These are phyloP conservation scores for Pseudozyma pruni DNA, from an alignment of 1,284 basidiomycete species.

Conservation along the genomic window DNA sequence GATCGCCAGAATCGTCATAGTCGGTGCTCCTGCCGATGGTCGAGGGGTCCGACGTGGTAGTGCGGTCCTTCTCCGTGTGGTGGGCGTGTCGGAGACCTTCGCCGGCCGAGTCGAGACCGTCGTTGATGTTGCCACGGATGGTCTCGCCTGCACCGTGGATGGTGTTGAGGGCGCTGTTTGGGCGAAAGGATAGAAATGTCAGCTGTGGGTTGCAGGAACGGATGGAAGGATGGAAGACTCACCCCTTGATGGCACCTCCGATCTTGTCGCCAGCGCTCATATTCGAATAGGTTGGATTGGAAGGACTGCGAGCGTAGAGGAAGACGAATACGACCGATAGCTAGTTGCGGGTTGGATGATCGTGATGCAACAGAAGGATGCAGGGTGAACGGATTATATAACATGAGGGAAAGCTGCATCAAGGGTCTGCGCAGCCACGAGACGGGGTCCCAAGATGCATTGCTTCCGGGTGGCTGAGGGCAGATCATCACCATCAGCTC, in stretches of 20 bases:
- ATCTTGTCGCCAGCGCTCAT: constrained; percentile 38
- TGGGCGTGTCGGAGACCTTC: constrained; percentile 35
- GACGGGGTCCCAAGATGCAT: too few species aligned
- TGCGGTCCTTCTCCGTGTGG: neutral
- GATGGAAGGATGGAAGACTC: constrained; percentile 9
- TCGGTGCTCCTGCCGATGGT: constrained; percentile 21
- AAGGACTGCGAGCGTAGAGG: too few species aligned
- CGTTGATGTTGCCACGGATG: constrained; percentile 57
- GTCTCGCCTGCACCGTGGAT: constrained; percentile 53
- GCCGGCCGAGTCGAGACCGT: constrained; percentile 43
- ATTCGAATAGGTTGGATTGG: neutral
- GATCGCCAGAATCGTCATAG: constrained; percentile 15
- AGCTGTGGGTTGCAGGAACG: neutral
- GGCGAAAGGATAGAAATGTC: neutral
- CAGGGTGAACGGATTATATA: too few species aligned
- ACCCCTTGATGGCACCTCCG: constrained; percentile 57
- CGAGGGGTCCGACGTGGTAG: constrained; percentile 5
- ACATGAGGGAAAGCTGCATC: too few species aligned
- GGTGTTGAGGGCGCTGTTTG: constrained; percentile 39
- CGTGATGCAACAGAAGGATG: too few species aligned
- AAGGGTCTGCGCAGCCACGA: too few species aligned
- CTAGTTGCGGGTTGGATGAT: too few species aligned
- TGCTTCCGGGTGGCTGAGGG: too few species aligned
- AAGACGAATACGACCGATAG: too few species aligned
- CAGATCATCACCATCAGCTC: too few species aligned